Evolutionary conservation across 306 rosid species (phyloP), one percentile per base, ranked within the genome.

Genomic region (Elaeagnus macrophylla): DNA sequence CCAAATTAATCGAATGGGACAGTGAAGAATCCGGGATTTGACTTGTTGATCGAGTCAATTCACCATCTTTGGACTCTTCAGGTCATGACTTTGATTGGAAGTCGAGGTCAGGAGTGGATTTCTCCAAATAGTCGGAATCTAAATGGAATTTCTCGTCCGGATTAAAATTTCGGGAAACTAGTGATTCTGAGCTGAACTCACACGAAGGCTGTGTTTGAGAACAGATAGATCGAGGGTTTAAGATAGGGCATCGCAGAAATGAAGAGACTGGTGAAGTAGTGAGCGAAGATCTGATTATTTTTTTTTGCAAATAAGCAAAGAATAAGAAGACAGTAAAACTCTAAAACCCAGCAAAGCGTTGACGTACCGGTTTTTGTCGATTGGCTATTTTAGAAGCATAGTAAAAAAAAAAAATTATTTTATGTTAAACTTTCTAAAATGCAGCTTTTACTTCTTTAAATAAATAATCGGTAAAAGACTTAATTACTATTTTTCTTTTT

Each of bases 1-100:
- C 93, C 25, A 69, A 66, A 40, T 60, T 59, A 37, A 85, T 49
- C 25, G 75, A 66, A 41, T 56, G 51, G 45, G 45, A 53, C 53
- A 63, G 64, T 1, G 72, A 67, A 15, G 57, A 38, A 64, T 42
- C 60, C 3, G 52, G n/a, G 39, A 6, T 14, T 15, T 45, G 55
- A 1, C 39, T 12, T 10, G 19, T n/a, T 25, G 39, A 54, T 19
- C 32, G 37, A n/a, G 53, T 15, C 32, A 49, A 42, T 1, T 52
- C 42, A 7, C 61, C 37, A 10, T 46, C 14, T 11, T 57, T 42
- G 53, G 63, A 12, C 48, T 56, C 67, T 57, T 8, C 19, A 48
- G 47, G 45, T 51, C 9, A 45, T 15, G 63, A 42, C 7, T n/a
- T 47, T 16, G 12, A 48, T 7, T 57, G 44, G n/a, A 39, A 50